Percentiles rank a stretch among this genome's conserved stretches.
Conservation (phyloP, 495 filamentous ascomycete species). For the Astrothelium macrocarpum region DNA sequence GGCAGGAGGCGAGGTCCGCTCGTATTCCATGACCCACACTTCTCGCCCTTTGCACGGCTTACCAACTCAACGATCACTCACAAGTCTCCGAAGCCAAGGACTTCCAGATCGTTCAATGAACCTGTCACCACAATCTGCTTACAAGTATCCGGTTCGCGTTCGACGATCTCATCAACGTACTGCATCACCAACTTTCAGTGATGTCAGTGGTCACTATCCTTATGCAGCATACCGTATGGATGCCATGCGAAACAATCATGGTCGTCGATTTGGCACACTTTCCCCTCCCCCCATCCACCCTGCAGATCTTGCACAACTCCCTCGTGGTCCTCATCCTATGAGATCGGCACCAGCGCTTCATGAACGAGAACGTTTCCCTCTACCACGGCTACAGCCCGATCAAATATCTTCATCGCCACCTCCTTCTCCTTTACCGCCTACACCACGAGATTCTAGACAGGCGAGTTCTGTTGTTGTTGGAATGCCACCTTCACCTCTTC, state of each 20-base stretch:
- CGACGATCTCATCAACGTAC: slow-evolving; percentile 56
- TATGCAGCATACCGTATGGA: neutral
- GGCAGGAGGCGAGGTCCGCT: slow-evolving; percentile 34
- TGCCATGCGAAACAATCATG: neutral
- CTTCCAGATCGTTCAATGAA: slow-evolving; percentile 5
- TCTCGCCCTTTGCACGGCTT: slow-evolving; percentile 42
- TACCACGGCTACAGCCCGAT: neutral
- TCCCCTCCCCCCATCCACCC: neutral
- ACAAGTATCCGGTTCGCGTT: slow-evolving; percentile 53
- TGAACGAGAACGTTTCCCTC: neutral
- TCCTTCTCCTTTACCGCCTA: slow-evolving; percentile 7
- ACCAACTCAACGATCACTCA: slow-evolving; percentile 44
- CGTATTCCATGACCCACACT: slow-evolving; percentile 47
- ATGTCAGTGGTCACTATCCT: slow-evolving; percentile 16
- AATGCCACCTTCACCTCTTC: neutral
- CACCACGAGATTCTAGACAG: slow-evolving; percentile 1
- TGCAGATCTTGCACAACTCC: neutral
- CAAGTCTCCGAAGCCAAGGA: slow-evolving; percentile 39
- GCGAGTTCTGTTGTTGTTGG: neutral
- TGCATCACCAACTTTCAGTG: slow-evolving; percentile 50
- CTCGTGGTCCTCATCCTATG: neutral
- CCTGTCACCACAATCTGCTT: slow-evolving; percentile 45
- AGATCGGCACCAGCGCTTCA: slow-evolving; percentile 2
- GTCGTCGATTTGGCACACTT: neutral
- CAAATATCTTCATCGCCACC: neutral